Base-by-base conservation (phyloP, 345 rosid genomes). In the Chamaenerion angustifolium region DNA sequence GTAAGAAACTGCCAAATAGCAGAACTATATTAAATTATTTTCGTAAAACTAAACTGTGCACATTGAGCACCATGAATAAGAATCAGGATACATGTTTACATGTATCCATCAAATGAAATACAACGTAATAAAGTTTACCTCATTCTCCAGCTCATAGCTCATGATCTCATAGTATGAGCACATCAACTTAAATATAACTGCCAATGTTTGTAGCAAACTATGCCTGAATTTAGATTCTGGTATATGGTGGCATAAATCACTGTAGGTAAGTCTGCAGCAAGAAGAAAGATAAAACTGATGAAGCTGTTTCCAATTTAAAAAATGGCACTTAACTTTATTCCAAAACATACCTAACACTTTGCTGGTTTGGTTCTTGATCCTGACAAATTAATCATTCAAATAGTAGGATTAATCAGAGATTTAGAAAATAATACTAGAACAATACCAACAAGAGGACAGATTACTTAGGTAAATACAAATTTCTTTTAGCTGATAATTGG, bases 161-260 rank as follows among this genome's bases (percentile, higher is more conserved):
- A 88, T 81, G 67, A 93, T 88, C 73, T 82, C 77, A 70, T 82
- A 71, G 76, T 82, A 88, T 37, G 95, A 82, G 61, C 85, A 80
- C 76, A 93, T 82, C 70, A 85, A 68, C 69, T 81, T 83, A 68
- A 84, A 93, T 23, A 88, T 66, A 57, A 81, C 76, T 41, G 85
- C 84, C 27, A 93, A 73, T 52, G 99, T 82, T 78, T 86, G 76
- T 64, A 93, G 72, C 57, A 93, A 66, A 75, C 95, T 82, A 57
- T 68, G 80, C 71, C 95, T 88, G 72, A 93, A 88, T 77, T 77
- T 88, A 68, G 96, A 73, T 70, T 93, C 99, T 50, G 96, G 94
- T 63, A 84, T 85, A 69, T 69, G 95, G 71, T 69, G 79, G 75
- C 99, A 88, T 56, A 93, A 76, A 73, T 93, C 99, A 67, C 99